Conservation (phyloP, 176 grass and related monocot species). For the Raddia guianensis region DNA sequence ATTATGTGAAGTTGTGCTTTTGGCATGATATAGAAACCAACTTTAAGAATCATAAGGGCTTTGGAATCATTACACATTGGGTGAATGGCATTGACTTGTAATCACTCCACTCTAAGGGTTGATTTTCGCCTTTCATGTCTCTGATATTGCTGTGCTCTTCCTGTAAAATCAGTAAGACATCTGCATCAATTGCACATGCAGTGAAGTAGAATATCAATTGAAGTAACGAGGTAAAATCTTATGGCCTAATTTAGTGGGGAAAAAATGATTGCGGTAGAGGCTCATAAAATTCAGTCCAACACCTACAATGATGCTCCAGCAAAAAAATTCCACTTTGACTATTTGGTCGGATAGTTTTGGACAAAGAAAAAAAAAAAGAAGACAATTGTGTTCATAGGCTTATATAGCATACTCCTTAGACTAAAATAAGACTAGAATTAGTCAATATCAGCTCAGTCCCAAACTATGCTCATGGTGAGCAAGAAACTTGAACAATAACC, state of each 20-base stretch:
- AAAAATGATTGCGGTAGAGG: neutral
- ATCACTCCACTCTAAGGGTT: constrained; percentile 65
- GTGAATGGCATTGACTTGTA: constrained; percentile 99
- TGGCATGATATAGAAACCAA: neutral
- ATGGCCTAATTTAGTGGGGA: neutral
- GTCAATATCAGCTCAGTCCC: constrained; percentile 26
- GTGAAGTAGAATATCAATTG: constrained; percentile 9
- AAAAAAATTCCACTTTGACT: neutral
- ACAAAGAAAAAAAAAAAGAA: constrained; percentile 22
- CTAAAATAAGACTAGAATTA: neutral
- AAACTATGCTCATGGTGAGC: constrained; percentile 17
- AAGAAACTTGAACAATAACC: constrained; percentile 31
- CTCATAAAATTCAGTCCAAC: neutral
- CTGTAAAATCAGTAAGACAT: constrained; percentile 53
- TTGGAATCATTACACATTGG: constrained; percentile 68
- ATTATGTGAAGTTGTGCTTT: neutral
- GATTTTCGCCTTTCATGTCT: constrained; percentile 48
- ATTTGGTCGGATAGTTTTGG: constrained; percentile 9
- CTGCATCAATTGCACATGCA: neutral
- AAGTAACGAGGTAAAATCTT: neutral
- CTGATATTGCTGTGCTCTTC: constrained; percentile 86
- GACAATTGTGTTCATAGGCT: neutral
- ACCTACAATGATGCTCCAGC: neutral
- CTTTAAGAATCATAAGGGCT: neutral
- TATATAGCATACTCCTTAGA: constrained; percentile 20